phyloP scores from a whole-genome alignment of 352 stramenopile genomes.

The Globisporangium abappressorium region DNA sequence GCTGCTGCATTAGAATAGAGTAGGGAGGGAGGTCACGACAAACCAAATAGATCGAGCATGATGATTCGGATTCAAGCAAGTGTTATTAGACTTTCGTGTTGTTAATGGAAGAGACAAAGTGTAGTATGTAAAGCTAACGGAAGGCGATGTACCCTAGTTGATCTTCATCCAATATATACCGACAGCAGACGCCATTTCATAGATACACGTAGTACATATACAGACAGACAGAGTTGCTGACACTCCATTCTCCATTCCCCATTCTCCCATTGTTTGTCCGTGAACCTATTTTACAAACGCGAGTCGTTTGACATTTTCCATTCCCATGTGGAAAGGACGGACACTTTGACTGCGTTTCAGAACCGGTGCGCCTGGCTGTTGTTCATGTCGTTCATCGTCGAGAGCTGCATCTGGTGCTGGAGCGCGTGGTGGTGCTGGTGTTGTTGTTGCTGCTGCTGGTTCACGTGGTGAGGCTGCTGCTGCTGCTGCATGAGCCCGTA shows the following conservation, averaged over 20 bases:
- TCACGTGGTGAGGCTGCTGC: constrained; percentile 8
- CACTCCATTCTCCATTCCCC: background rate
- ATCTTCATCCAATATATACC: background rate
- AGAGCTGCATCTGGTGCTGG: constrained; percentile 29
- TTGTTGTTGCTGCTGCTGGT: constrained; percentile 2
- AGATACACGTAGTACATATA: constrained; percentile 6
- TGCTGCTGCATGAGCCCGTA: constrained; percentile 11
- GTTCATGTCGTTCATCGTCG: constrained; percentile 28
- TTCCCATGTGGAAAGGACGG: background rate
- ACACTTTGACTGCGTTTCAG: background rate
- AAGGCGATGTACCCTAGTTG: background rate
- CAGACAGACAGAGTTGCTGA: background rate
- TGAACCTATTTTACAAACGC: constrained; percentile 12
- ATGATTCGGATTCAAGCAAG: background rate
- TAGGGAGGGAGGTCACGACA: background rate
- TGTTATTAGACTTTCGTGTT: background rate
- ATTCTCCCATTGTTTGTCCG: background rate
- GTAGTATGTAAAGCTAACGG: background rate
- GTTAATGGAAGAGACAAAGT: background rate
- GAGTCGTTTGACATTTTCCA: background rate
- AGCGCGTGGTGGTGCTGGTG: constrained; percentile 3
- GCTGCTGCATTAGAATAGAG: constrained; percentile 22
- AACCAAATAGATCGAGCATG: background rate
- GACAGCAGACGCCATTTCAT: background rate
- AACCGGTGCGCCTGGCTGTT: constrained; percentile 20